Evolutionary conservation across 352 stramenopile genomes (phyloP).

Genomic region (Globisporangium paroecandrum): DNA sequence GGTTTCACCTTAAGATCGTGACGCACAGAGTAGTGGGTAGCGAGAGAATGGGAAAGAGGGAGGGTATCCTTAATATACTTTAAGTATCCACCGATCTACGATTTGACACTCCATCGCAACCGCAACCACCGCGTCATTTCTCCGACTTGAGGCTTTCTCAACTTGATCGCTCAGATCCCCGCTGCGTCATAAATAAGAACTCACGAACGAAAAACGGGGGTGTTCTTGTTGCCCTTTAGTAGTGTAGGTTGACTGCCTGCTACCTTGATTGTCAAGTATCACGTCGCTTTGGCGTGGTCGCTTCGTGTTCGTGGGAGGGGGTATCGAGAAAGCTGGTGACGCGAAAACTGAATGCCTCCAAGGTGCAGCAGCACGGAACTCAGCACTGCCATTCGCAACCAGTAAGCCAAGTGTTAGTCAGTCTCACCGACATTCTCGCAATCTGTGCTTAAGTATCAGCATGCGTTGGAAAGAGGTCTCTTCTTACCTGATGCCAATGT

Average conservation of each 20-base stretch:
- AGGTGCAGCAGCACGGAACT: not conserved
- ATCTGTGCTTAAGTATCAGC: not conserved
- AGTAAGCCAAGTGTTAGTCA: not conserved
- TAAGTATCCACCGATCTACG: not conserved
- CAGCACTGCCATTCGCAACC: not conserved
- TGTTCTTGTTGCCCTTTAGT: not conserved
- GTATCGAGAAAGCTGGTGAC: not conserved
- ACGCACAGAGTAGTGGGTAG: not conserved
- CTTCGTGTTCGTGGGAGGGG: not conserved
- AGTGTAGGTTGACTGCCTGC: not conserved
- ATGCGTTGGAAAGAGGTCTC: not conserved
- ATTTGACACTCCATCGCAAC: not conserved
- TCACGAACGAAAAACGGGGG: not conserved
- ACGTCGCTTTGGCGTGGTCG: not conserved
- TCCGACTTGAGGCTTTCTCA: not conserved
- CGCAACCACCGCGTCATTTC: not conserved
- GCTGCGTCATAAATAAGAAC: not conserved
- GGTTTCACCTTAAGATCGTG: not conserved
- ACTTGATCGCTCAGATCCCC: not conserved
- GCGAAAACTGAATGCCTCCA: slow-evolving; percentile 1
- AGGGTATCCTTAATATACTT: not conserved
- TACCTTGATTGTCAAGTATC: not conserved
- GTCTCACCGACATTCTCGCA: not conserved
- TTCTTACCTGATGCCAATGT: not conserved
- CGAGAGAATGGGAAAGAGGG: not conserved